Base-by-base conservation (phyloP, 805 yeast species). In the Teunomyces pallodes region DNA sequence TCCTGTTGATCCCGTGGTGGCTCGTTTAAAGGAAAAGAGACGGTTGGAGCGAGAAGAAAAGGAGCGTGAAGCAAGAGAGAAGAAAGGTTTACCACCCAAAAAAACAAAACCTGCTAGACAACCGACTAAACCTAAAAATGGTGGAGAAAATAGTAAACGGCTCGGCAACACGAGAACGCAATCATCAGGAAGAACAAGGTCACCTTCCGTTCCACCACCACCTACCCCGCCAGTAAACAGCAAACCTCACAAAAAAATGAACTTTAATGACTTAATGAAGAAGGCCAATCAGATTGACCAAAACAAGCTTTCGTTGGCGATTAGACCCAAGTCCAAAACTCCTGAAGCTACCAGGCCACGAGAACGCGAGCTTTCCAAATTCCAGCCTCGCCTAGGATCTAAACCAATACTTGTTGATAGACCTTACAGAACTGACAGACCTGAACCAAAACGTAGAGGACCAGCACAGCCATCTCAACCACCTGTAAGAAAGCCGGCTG, bases 1-100 rank as follows among this genome's bases (percentile, higher is more conserved):
- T 45, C 61, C 66, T 17, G 71, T 76, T 4, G 92, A 86, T 59
- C 90, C 91, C 0, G 89, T 89, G 3, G 88, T 86, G 7, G 81
- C 80, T 32, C 65, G 86, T 48, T 66, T 86, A 33, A 86, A 86
- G 54, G 90, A 84, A 49, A 80, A 83, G 2, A 70, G 92, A 59
- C 70, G 81, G 50, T 65, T 72, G 36, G 90, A 86, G 52, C 72
- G 67, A 35, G 79, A 79, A 32, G 70, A 69, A 38, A 63, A 69
- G 46, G 71, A 70, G 42, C 57, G 59, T 29, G 70, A 72, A 48
- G 56, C 56, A 30, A 58, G 68, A 42, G 64, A 56, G 43, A 66
- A 65, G 53, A 69, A 63, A 52, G 74, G 76, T 4, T 46, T 65
- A 6, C 51, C 65, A 4, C 65, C 68, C 3, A 57, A 57, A 33